Evolutionary conservation across 2,329 filamentous ascomycete species (phyloP).

Genomic region (Albophoma yamanashiensis): DNA sequence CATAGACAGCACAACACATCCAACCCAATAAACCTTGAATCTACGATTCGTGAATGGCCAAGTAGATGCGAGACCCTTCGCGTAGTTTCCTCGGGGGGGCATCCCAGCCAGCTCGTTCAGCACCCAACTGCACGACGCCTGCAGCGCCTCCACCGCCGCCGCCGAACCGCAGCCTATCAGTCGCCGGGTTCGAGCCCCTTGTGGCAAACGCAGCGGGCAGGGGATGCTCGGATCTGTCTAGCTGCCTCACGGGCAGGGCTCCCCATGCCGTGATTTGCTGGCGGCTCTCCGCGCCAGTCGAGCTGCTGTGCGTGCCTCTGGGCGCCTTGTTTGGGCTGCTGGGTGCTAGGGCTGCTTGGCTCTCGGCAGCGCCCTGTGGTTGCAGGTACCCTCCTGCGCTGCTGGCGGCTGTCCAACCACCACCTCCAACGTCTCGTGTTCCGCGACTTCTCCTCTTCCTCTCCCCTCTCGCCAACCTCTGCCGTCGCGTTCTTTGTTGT

Average conservation of each 20-base stretch:
- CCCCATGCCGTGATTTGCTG: not conserved
- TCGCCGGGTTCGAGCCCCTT: not conserved
- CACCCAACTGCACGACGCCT: not conserved
- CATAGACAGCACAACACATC: too few relatives aligned
- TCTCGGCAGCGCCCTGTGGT: not conserved
- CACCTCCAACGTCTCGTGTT: not conserved
- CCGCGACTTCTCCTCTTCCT: not conserved
- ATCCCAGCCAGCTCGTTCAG: not conserved
- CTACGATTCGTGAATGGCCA: not conserved
- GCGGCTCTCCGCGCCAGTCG: not conserved
- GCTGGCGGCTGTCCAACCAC: not conserved
- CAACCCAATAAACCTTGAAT: too few relatives aligned
- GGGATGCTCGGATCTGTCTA: not conserved
- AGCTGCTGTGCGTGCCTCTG: not conserved
- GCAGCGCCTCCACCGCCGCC: not conserved
- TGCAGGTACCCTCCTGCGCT: not conserved
- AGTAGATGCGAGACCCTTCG: not conserved
- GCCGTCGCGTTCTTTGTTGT: not conserved
- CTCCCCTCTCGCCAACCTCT: not conserved
- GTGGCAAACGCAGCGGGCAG: not conserved
- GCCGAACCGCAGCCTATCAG: not conserved
- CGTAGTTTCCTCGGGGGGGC: not conserved
- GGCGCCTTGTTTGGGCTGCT: too few relatives aligned
- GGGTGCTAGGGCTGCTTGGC: not conserved
- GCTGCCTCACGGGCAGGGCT: not conserved